phyloP scores from a whole-genome alignment of 352 stramenopile genomes.

The Phytophthora ohioensis region DNA sequence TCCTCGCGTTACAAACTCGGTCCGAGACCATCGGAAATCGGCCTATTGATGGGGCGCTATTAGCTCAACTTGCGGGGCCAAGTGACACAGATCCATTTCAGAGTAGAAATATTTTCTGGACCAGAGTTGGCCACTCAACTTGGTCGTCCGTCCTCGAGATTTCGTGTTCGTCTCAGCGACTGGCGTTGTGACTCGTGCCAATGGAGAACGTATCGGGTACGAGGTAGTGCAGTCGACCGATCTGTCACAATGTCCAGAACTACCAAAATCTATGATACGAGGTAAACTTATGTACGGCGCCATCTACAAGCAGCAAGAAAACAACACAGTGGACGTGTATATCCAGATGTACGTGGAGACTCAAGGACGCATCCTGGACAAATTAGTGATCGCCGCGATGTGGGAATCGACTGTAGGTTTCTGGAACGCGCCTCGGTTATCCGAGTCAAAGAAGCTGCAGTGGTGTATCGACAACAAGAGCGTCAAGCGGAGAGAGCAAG shows the following conservation, averaged over 20 bases:
- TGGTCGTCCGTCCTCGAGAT: conserved; percentile 36
- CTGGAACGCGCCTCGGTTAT: conserved; percentile 13
- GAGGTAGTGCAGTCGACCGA: conserved; percentile 56
- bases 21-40: conserved; percentile 1
- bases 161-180: conserved; percentile 37
- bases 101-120: conserved; percentile 37
- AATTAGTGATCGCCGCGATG: conserved; percentile 17
- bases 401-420: conserved; percentile 11
- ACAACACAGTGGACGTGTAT: conserved; percentile 22
- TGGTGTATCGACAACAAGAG: conserved; percentile 27
- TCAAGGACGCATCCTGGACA: conserved; percentile 8
- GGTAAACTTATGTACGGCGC: conserved; percentile 8
- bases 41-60: conserved; percentile 11
- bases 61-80: conserved; percentile 34
- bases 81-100: conserved; percentile 35
- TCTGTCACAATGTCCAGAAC: conserved; percentile 12
- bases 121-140: conserved; percentile 15
- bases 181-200: conserved; percentile 23
- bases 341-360: conserved; percentile 19
- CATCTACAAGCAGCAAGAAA: conserved; percentile 14
- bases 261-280: conserved; percentile 24
- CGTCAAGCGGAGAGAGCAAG: conserved; percentile 11
- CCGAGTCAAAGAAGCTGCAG: conserved; percentile 22
- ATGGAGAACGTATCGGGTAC: conserved; percentile 44
- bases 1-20: conserved; percentile 23